Percentiles rank a stretch among this genome's conserved stretches.
Conservation (phyloP, 2,329 filamentous ascomycete species). For the Didymella segeticola region DNA sequence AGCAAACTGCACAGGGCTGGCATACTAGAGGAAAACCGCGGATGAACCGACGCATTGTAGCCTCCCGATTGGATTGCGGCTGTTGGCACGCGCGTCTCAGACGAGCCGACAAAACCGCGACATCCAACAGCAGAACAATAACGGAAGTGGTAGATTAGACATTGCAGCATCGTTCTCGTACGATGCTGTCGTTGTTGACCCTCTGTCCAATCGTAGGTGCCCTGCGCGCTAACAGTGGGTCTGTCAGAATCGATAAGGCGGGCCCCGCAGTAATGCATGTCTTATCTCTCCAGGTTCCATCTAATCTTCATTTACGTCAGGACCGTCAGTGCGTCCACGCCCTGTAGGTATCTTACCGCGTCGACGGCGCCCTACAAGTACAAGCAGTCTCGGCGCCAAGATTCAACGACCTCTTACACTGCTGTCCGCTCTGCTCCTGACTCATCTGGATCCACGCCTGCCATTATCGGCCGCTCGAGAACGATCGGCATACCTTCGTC, state of each 20-base stretch:
- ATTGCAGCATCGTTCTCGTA: neutral
- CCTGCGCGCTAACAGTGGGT: neutral
- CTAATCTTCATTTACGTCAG: slow-evolving; percentile 34
- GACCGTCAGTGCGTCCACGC: slow-evolving; percentile 2
- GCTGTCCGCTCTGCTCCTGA: slow-evolving; percentile 5
- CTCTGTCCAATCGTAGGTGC: neutral
- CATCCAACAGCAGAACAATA: neutral
- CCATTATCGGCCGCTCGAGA: slow-evolving; percentile 11
- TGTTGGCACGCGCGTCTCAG: neutral
- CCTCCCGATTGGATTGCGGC: neutral
- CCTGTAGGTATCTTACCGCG: slow-evolving; percentile 18
- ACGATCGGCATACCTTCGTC: slow-evolving; percentile 4
- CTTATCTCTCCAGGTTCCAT: slow-evolving; percentile 12
- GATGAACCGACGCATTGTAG: neutral
- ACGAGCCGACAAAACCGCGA: slow-evolving; percentile 2
- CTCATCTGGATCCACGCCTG: slow-evolving; percentile 15
- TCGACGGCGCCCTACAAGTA: slow-evolving; percentile 15
- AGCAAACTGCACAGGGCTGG: neutral
- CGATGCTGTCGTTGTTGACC: neutral
- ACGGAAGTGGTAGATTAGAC: neutral
- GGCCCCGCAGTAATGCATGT: neutral
- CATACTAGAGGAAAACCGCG: neutral
- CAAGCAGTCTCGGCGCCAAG: slow-evolving; percentile 33
- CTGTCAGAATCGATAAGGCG: slow-evolving; percentile 9
- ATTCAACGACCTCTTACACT: slow-evolving; percentile 14